Evolutionary conservation across 108 stramenopile species (phyloP), one percentile per base, ranked within the genome.

Genomic region (Cyclotella atomus): DNA sequence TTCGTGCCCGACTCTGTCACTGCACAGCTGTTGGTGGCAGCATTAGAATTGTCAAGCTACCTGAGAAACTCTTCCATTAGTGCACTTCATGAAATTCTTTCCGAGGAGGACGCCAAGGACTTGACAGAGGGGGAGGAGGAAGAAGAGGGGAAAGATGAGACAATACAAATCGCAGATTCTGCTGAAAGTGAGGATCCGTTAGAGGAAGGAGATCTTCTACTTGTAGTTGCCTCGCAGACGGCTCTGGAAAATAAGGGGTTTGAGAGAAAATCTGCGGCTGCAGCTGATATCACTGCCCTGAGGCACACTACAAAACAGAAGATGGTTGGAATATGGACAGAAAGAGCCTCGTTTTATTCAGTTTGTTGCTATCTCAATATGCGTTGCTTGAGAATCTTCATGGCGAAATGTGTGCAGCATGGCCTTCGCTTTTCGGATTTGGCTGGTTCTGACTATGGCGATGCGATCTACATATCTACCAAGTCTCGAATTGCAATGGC

Each of bases 191-290:
- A 90, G 32, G 92, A 91, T 61, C 87, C 90, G 12, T 21, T 82
- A 57, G 56, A 57, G 15, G 78, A 79, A n/a, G n/a, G n/a, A 43
- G 59, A 79, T 25, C 78, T 71, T 34, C 24, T 50, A 46, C 32
- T 54, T 38, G 34, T 27, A 9, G 59, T 61, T 34, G 56, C 63
- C 19, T 78, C 85, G 9, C 86, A 91, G 44, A 30, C 56, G 14
- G 75, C 76, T 35, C 71, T 94, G 38, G 93, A 90, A 70, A 83
- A 72, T 19, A 94, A 94, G 59, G 93, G 93, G 20, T 83, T 94
- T 77, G 82, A 75, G 29, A 50, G 93, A 60, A 94, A 91, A 62
- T 90, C 93, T 27, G 93, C 93, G n/a, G 93, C 93, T 20, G 89
- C 91, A 57, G 93, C 87, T 9, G 84, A 91, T 46, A 84, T 91